Evolutionary conservation across 2,329 filamentous ascomycete species (phyloP).

Genomic region (Boeremia lycopersici): DNA sequence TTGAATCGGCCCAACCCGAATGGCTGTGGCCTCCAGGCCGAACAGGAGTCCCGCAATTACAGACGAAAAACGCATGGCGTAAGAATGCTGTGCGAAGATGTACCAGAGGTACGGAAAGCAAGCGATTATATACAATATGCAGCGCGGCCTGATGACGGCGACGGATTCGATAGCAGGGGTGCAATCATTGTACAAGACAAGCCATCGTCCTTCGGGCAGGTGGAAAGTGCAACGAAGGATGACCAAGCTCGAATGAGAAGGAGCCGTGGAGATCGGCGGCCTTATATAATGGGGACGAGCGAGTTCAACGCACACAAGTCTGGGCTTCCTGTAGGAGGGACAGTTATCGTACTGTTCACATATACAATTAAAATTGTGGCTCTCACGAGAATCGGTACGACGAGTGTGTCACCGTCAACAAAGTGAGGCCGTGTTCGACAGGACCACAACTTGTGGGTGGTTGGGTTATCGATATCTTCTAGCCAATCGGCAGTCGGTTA

Average conservation of each 20-base stretch:
- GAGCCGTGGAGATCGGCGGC: conserved; percentile 29
- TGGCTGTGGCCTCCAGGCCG: conserved; percentile 32
- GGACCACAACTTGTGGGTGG: not conserved
- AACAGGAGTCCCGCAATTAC: conserved; percentile 30
- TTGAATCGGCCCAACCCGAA: conserved; percentile 25
- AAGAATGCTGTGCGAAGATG: conserved; percentile 15
- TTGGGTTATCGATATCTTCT: not conserved
- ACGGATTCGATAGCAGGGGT: conserved; percentile 22
- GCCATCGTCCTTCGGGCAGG: conserved; percentile 35
- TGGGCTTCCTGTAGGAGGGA: not conserved
- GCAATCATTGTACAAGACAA: conserved; percentile 18
- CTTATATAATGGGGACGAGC: conserved; percentile 9
- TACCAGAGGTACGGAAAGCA: not conserved
- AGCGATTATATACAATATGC: conserved; percentile 6
- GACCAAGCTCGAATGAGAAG: conserved; percentile 35
- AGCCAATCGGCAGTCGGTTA: conserved; percentile 9
- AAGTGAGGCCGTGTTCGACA: not conserved
- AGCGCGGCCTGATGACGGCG: conserved; percentile 20
- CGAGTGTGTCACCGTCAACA: not conserved
- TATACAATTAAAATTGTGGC: no score
- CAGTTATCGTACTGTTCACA: not conserved
- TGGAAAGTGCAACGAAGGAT: conserved; percentile 25
- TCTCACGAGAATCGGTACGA: not conserved
- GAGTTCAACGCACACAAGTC: conserved; percentile 11
- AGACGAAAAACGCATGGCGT: conserved; percentile 36